Evolutionary conservation across 202 grass and related monocot genomes (phyloP).

Genomic region (Hordeum pubiflorum): DNA sequence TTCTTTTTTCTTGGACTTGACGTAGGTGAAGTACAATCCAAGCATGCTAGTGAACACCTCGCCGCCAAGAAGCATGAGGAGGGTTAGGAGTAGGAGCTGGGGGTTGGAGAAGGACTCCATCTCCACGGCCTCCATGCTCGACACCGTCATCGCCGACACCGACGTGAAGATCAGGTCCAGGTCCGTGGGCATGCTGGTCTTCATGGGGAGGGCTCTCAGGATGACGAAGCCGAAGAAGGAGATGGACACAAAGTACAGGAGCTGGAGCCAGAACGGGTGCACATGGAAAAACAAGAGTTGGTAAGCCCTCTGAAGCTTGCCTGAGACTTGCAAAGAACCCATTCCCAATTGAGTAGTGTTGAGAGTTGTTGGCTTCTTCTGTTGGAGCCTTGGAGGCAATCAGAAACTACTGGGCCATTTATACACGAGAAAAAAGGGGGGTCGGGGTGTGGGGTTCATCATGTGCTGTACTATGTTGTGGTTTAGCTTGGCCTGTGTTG

Average conservation of each 20-base stretch:
- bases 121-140: slow-evolving; percentile 56
- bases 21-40: slow-evolving; percentile 37
- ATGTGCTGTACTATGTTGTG: no score
- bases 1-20: slow-evolving; percentile 28
- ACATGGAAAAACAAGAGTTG: slow-evolving; percentile 35
- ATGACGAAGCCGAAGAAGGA: slow-evolving; percentile 41
- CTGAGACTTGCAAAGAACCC: not conserved
- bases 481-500: no score
- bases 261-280: slow-evolving; percentile 50
- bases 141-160: slow-evolving; percentile 47
- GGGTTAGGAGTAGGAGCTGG: slow-evolving; percentile 47
- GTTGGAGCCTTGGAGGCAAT: not conserved
- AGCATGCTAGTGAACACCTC: slow-evolving; percentile 77
- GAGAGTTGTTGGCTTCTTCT: not conserved
- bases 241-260: slow-evolving; percentile 49
- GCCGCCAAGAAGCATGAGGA: slow-evolving; percentile 63
- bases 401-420: not conserved
- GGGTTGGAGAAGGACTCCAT: slow-evolving; percentile 66
- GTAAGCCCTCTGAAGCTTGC: slow-evolving; percentile 10
- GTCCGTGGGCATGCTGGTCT: not conserved
- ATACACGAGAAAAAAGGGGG: not conserved
- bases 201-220: slow-evolving; percentile 37
- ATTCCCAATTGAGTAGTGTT: not conserved
- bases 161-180: slow-evolving; percentile 66
- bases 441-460: no score